phyloP scores from a whole-genome alignment of 352 stramenopile species.

The Phytophthora rubi region DNA sequence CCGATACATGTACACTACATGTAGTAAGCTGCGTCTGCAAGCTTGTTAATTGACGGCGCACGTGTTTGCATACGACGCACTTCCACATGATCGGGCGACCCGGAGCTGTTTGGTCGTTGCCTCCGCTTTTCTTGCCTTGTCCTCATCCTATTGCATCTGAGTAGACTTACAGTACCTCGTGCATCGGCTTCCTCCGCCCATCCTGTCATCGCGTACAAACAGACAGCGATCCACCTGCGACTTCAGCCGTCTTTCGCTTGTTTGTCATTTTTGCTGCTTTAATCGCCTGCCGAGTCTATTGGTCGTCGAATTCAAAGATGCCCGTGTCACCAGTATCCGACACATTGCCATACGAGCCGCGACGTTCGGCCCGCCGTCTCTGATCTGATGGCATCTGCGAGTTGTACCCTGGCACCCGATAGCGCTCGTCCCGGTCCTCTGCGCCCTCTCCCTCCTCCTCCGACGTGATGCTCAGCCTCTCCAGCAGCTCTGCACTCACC shows the following conservation, averaged over 20 bases:
- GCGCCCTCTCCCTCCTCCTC: conserved; percentile 37
- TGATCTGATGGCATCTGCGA: conserved; percentile 25
- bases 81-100: neutral
- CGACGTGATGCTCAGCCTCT: conserved; percentile 46
- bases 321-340: conserved; percentile 59
- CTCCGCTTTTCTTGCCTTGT: neutral
- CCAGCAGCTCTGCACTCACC: conserved; percentile 42
- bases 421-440: conserved; percentile 37
- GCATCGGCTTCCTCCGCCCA: neutral
- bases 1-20: neutral
- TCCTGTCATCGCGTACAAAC: conserved; percentile 6
- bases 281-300: conserved; percentile 46
- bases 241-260: conserved; percentile 12
- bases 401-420: conserved; percentile 32
- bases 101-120: neutral
- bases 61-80: neutral
- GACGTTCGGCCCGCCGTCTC: conserved; percentile 46
- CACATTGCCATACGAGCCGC: conserved; percentile 57
- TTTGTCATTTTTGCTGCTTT: conserved; percentile 22
- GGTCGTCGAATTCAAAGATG: conserved; percentile 84
- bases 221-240: neutral
- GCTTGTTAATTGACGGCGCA: neutral
- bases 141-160: neutral
- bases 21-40: neutral
- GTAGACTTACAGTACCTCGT: neutral